phyloP scores from a whole-genome alignment of 2,329 filamentous ascomycete genomes.

The Diaporthe citriasiana region DNA sequence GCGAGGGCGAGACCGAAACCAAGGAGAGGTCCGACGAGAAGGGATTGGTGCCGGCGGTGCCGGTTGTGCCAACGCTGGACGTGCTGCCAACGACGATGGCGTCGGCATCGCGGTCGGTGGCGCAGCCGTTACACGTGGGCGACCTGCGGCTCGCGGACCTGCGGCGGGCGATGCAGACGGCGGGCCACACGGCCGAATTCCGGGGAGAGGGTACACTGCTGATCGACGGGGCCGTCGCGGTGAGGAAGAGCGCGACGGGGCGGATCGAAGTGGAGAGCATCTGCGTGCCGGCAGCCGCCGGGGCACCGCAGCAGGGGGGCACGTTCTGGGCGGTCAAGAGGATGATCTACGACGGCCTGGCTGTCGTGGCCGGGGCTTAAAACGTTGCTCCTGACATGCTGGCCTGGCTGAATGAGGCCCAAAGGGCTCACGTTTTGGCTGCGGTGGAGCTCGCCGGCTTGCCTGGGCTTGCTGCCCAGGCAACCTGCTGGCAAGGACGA shows the following conservation, averaged over 20 bases:
- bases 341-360: slow-evolving; percentile 94
- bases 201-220: slow-evolving; percentile 92
- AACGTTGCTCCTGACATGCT: neutral
- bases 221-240: slow-evolving; percentile 88
- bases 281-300: slow-evolving; percentile 64
- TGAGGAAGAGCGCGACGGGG: slow-evolving; percentile 89
- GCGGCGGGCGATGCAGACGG: slow-evolving; percentile 83
- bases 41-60: slow-evolving; percentile 41
- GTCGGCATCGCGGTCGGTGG: slow-evolving; percentile 80
- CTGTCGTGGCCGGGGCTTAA: slow-evolving; percentile 84
- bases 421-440: neutral
- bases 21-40: slow-evolving; percentile 43
- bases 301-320: slow-evolving; percentile 64
- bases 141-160: slow-evolving; percentile 92
- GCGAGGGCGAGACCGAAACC: slow-evolving; percentile 49
- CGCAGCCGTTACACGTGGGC: slow-evolving; percentile 93
- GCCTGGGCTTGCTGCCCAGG: no score
- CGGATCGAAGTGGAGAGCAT: slow-evolving; percentile 89
- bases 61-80: slow-evolving; percentile 64
- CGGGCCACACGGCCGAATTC: slow-evolving; percentile 91
- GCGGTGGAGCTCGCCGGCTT: slow-evolving; percentile 1
- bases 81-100: slow-evolving; percentile 71
- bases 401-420: neutral
- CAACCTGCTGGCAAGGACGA: neutral
- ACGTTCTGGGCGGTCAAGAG: slow-evolving; percentile 90